Percentiles rank a stretch among this genome's conserved stretches.
These are phyloP conservation scores for Gentiana macrophylla DNA, from an alignment of 257 asterid species.

Conservation along the genomic window DNA sequence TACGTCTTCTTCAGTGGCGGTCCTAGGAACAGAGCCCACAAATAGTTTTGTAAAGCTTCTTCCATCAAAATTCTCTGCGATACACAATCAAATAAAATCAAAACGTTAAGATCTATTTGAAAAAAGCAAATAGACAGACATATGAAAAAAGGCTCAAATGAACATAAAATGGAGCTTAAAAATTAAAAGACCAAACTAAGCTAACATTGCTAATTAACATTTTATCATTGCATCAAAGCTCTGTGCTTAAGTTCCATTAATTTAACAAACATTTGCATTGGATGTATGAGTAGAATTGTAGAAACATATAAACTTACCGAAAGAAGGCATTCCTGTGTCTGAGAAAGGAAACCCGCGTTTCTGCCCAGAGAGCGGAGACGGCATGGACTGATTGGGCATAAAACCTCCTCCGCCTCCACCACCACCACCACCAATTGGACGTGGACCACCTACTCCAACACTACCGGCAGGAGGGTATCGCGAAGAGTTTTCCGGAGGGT, in stretches of 20 bases:
- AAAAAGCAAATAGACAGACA: background rate
- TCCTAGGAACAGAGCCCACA: slow-evolving; percentile 92
- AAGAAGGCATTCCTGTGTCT: slow-evolving; percentile 44
- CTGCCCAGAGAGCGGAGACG: slow-evolving; percentile 48
- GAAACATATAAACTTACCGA: background rate
- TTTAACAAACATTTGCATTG: background rate
- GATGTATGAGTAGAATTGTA: background rate
- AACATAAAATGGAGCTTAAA: background rate
- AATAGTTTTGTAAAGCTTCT: slow-evolving; percentile 67
- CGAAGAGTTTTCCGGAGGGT: background rate
- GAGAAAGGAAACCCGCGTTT: slow-evolving; percentile 58
- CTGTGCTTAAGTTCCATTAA: background rate
- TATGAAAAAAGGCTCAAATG: background rate
- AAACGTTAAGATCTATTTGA: background rate
- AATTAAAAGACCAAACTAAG: no score
- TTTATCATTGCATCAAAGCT: background rate
- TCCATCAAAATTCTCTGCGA: slow-evolving; percentile 50
- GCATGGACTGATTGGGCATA: slow-evolving; percentile 28
- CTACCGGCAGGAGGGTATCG: background rate
- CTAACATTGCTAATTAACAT: background rate
- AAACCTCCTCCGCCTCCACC: slow-evolving; percentile 32
- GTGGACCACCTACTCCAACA: slow-evolving; percentile 31
- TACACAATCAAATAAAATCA: background rate
- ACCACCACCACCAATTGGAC: slow-evolving; percentile 17
- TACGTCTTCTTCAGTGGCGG: slow-evolving; percentile 80